Evolutionary conservation across 768 basidiomycete species (phyloP).

Genomic region (Boletus reticulatus): DNA sequence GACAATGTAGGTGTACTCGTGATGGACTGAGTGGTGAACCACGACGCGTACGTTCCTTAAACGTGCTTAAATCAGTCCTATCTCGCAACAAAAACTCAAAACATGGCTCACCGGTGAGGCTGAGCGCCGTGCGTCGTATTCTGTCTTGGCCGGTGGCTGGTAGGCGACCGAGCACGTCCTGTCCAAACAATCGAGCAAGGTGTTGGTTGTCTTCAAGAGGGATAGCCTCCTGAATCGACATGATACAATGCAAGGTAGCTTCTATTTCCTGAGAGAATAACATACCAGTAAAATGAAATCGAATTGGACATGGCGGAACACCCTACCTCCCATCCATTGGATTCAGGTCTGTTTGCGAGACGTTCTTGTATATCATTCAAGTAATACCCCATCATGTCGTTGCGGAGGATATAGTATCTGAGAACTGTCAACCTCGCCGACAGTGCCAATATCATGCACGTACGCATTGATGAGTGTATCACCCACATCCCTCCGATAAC

Average conservation of each 20-base stretch:
- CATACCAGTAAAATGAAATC: background rate
- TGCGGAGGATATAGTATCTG: constrained; percentile 84
- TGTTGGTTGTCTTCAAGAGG: constrained; percentile 54
- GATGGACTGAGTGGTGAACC: constrained; percentile 61
- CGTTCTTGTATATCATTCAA: constrained; percentile 59
- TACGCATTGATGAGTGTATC: constrained; percentile 89
- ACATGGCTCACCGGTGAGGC: constrained; percentile 63
- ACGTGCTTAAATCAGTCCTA: background rate
- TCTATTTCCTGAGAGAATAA: constrained; percentile 68
- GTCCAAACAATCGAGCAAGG: constrained; percentile 66
- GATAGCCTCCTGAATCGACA: constrained; percentile 85
- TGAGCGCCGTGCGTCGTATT: constrained; percentile 69
- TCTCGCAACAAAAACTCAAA: background rate
- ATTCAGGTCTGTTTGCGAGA: constrained; percentile 42
- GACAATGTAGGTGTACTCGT: constrained; percentile 26
- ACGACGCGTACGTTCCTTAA: constrained; percentile 71
- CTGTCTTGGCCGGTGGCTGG: constrained; percentile 63
- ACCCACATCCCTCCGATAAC: constrained; percentile 82
- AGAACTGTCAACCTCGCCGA: constrained; percentile 7
- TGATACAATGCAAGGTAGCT: constrained; percentile 81
- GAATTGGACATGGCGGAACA: background rate
- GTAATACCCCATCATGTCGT: constrained; percentile 76
- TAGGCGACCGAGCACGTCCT: constrained; percentile 64
- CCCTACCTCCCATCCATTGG: constrained; percentile 73
- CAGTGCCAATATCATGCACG: constrained; percentile 23